These are phyloP conservation scores for Apiosordaria backusii DNA, from an alignment of 495 filamentous ascomycete species.

Conservation along the genomic window DNA sequence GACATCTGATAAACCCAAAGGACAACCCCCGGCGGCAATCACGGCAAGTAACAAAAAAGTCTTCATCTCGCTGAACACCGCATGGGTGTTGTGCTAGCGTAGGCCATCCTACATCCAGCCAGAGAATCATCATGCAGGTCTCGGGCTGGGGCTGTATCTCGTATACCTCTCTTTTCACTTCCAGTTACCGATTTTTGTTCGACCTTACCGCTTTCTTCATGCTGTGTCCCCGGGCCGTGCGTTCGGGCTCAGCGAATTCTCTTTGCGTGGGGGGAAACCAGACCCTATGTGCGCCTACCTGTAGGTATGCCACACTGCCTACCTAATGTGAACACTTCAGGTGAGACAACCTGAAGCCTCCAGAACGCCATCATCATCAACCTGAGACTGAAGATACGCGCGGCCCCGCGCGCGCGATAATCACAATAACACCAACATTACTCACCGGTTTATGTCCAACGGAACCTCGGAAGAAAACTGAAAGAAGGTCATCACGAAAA, in stretches of 20 bases:
- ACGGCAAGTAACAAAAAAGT: not conserved
- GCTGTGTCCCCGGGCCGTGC: not conserved
- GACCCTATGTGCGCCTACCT: not conserved
- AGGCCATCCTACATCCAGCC: not conserved
- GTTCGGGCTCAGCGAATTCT: not conserved
- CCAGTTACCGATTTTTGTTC: not conserved
- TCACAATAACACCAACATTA: not conserved
- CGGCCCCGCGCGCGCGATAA: not conserved
- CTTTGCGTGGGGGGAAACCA: not conserved
- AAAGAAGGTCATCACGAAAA: not conserved
- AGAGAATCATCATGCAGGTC: not conserved
- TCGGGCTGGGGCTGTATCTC: slow-evolving; percentile 1
- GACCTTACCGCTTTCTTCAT: not conserved
- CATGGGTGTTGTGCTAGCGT: not conserved
- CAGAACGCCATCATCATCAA: not conserved
- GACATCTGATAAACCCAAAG: not conserved
- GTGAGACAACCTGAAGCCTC: not conserved
- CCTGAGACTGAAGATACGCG: not conserved
- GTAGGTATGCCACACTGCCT: not conserved
- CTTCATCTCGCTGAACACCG: not conserved
- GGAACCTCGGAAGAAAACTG: not conserved
- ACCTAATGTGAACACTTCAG: not conserved
- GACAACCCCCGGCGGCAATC: too few relatives aligned
- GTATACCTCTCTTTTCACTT: not conserved
- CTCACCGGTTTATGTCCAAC: not conserved